Percentiles rank a stretch among this genome's conserved stretches.
phyloP scores from a whole-genome alignment of 1,284 basidiomycete species.

The Marasmius fiardii region DNA sequence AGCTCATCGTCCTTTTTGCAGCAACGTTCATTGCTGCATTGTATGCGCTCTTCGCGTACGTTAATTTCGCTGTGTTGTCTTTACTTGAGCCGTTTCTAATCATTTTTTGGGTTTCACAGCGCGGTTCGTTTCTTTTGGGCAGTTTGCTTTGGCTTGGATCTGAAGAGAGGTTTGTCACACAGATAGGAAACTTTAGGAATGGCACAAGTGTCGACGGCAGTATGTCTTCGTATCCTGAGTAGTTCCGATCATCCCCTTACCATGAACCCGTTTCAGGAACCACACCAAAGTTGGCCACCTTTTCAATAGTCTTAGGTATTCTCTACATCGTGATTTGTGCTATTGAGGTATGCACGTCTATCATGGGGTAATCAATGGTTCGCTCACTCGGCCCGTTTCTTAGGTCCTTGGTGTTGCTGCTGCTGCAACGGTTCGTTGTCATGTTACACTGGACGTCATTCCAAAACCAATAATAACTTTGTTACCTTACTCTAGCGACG shows the following conservation, averaged over 20 bases:
- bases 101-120: constrained; percentile 29
- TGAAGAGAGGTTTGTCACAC: background rate
- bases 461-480: constrained; percentile 2
- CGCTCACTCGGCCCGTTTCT: background rate
- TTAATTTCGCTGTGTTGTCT: constrained; percentile 12
- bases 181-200: constrained; percentile 61
- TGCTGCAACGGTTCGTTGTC: constrained; percentile 46
- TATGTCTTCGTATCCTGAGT: constrained; percentile 27
- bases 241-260: background rate
- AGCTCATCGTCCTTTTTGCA: background rate
- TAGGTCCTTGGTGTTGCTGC: constrained; percentile 50
- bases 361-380: background rate
- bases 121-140: constrained; percentile 39
- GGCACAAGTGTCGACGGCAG: constrained; percentile 44
- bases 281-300: constrained; percentile 46
- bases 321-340: constrained; percentile 48
- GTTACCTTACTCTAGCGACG: constrained; percentile 49
- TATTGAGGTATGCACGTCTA: constrained; percentile 40
- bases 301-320: constrained; percentile 59
- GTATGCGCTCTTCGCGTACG: constrained; percentile 63
- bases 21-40: constrained; percentile 39
- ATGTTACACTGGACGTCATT: background rate
- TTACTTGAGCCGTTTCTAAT: constrained; percentile 3
- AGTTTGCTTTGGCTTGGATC: background rate
- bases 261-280: constrained; percentile 30